Evolutionary conservation across 148 eudicot species (phyloP).

Genomic region (Oxyria digyna): DNA sequence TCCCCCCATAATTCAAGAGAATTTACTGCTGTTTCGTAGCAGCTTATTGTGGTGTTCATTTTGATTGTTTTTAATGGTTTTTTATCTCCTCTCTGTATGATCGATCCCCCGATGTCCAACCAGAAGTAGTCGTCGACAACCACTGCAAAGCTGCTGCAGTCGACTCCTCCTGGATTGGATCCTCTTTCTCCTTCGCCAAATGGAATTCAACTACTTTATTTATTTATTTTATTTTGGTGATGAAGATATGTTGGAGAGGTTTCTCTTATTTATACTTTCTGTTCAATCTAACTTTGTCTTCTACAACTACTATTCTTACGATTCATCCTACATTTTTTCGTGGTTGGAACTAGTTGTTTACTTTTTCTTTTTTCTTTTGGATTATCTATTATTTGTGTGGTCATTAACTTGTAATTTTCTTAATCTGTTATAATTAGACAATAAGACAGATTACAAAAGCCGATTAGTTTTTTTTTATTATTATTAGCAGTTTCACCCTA

Average conservation of each 20-base stretch:
- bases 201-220: neutral
- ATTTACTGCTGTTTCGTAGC: slow-evolving; percentile 13
- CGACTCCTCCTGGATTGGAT: slow-evolving; percentile 1
- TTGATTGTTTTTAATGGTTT: neutral
- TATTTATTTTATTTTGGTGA: neutral
- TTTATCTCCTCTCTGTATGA: neutral
- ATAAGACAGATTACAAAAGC: no score
- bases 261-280: neutral
- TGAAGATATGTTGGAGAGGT: neutral
- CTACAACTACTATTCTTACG: neutral
- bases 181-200: neutral
- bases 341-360: neutral
- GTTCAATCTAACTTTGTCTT: neutral
- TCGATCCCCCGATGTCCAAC: neutral
- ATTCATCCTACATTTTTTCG: neutral
- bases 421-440: neutral
- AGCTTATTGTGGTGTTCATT: neutral
- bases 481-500: no score
- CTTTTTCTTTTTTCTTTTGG: neutral
- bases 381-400: neutral
- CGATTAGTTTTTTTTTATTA: no score
- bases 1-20: slow-evolving; percentile 3
- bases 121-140: slow-evolving; percentile 4
- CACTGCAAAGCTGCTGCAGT: neutral
- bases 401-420: neutral